Evolutionary conservation across 306 rosid genomes (phyloP).

Genomic region (Acacia confusa): DNA sequence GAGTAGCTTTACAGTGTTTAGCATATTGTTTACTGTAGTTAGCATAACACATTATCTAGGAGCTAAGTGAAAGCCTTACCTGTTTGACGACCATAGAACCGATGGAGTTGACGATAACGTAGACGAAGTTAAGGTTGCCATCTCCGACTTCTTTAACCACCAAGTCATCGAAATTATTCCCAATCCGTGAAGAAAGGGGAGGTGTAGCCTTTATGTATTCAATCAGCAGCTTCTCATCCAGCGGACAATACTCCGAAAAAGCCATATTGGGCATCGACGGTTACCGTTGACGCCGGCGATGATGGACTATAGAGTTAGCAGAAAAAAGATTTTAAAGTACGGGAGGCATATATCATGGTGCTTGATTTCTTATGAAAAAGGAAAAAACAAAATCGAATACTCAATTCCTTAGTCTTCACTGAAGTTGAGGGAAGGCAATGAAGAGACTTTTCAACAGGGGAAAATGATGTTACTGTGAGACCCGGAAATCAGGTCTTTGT

Average conservation of each 20-base stretch:
- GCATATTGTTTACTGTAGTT: background rate
- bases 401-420: background rate
- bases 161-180: slow-evolving; percentile 48
- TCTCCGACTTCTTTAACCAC: slow-evolving; percentile 80
- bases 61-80: slow-evolving; percentile 36
- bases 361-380: background rate
- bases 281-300: background rate
- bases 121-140: slow-evolving; percentile 89
- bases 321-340: background rate
- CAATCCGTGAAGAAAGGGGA: slow-evolving; percentile 62
- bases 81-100: slow-evolving; percentile 90
- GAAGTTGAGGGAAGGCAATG: background rate
- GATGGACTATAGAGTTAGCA: background rate
- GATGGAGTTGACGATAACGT: slow-evolving; percentile 53
- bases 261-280: slow-evolving; percentile 37
- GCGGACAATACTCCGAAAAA: slow-evolving; percentile 63
- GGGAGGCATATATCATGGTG: background rate
- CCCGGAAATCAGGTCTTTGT: no score
- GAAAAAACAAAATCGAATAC: background rate
- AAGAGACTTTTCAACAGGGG: background rate
- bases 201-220: slow-evolving; percentile 79
- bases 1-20: background rate
- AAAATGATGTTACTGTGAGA: background rate
- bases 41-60: background rate
- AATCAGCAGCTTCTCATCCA: slow-evolving; percentile 59